Evolutionary conservation across 2,329 filamentous ascomycete species (phyloP).

Genomic region (Mycosphaerella sp.): DNA sequence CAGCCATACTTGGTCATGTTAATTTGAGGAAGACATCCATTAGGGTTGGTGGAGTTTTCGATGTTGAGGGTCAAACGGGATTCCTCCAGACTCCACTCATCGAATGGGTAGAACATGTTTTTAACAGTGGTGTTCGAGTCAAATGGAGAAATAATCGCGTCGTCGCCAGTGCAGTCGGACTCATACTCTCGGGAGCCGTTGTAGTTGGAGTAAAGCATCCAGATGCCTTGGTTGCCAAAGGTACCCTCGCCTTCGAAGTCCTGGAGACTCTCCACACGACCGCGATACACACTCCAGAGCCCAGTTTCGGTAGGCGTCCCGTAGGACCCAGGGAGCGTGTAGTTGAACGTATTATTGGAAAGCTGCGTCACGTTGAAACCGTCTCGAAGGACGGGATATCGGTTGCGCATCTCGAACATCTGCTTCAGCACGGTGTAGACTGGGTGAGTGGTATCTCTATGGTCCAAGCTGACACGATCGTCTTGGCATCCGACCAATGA

Average conservation of each 20-base stretch:
- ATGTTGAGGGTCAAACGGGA: conserved; percentile 45
- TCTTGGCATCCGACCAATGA: conserved; percentile 53
- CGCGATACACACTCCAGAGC: conserved; percentile 56
- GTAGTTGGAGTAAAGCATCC: conserved; percentile 49
- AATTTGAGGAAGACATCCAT: conserved; percentile 52
- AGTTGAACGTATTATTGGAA: conserved; percentile 50
- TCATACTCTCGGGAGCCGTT: conserved; percentile 48
- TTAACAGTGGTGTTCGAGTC: conserved; percentile 50
- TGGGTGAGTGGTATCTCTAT: conserved; percentile 57
- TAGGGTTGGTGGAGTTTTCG: conserved; percentile 43
- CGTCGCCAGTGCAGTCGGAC: conserved; percentile 51
- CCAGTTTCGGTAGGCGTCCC: conserved; percentile 51
- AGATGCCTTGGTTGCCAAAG: conserved; percentile 44
- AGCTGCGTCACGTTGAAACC: conserved; percentile 52
- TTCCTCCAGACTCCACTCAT: conserved; percentile 47
- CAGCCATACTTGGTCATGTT: conserved; percentile 53
- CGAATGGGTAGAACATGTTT: conserved; percentile 58
- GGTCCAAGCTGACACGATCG: conserved; percentile 52
- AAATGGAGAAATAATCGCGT: conserved; percentile 54
- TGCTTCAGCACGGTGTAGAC: conserved; percentile 56
- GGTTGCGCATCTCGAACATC: conserved; percentile 55
- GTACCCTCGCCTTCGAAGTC: conserved; percentile 40
- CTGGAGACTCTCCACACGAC: conserved; percentile 47
- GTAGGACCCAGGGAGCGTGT: conserved; percentile 49
- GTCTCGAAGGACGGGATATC: conserved; percentile 55